These are phyloP conservation scores for Barnettozyma pratensis DNA, from an alignment of 805 yeast species.

Conservation along the genomic window DNA sequence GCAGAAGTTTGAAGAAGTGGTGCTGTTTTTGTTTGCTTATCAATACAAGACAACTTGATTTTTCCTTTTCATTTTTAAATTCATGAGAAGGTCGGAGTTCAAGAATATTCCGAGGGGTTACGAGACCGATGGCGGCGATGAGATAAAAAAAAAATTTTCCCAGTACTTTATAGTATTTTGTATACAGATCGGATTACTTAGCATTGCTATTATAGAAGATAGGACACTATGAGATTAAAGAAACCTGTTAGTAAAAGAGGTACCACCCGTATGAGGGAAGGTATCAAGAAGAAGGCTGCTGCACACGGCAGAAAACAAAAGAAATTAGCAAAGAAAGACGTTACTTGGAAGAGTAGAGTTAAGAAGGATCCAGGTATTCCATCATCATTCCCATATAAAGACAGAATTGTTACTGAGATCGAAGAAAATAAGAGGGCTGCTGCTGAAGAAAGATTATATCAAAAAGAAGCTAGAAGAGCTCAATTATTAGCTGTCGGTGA, in stretches of 20 bases:
- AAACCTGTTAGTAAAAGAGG: constrained; percentile 71
- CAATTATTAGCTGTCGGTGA: constrained; percentile 35
- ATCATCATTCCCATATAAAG: constrained; percentile 90
- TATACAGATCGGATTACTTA: too few relatives aligned
- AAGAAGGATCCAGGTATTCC: constrained; percentile 95
- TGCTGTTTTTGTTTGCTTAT: too few relatives aligned
- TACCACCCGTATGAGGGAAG: constrained; percentile 91
- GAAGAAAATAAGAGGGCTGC: constrained; percentile 56
- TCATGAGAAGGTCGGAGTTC: too few relatives aligned
- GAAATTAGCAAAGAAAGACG: constrained; percentile 80
- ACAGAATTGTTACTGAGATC: constrained; percentile 65
- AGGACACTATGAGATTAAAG: constrained; percentile 21
- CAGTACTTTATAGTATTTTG: too few relatives aligned
- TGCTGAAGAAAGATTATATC: constrained; percentile 46
- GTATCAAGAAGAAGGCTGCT: constrained; percentile 91
- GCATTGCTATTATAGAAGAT: background rate
- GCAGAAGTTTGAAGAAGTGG: too few relatives aligned
- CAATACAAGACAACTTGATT: too few relatives aligned
- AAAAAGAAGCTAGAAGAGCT: constrained; percentile 44
- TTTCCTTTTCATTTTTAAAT: too few relatives aligned
- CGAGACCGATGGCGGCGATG: background rate
- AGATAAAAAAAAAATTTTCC: background rate
- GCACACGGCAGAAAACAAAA: constrained; percentile 85
- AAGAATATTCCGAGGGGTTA: too few relatives aligned
- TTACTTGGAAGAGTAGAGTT: constrained; percentile 84